Conservation (phyloP, 73 alveolate genomes). For the Stentor roeselii region DNA sequence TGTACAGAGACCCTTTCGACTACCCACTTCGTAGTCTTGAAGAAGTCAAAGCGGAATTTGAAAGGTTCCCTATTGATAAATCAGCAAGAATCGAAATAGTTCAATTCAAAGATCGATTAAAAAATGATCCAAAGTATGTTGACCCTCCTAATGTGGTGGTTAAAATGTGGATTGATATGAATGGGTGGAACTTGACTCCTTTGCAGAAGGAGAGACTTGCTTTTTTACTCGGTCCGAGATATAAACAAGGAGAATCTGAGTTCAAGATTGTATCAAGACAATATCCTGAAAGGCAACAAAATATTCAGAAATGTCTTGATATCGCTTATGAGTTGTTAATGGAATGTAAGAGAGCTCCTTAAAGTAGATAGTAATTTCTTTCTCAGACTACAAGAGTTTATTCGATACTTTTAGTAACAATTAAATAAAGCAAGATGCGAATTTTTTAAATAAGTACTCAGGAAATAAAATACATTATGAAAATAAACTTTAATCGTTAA, state of each 20-base stretch:
- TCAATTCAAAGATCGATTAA: slow-evolving; percentile 25
- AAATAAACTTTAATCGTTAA: too few species aligned
- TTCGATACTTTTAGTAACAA: too few species aligned
- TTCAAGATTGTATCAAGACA: slow-evolving; percentile 31
- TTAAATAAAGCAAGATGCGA: too few species aligned
- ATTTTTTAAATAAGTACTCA: too few species aligned
- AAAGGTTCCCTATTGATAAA: slow-evolving; percentile 26
- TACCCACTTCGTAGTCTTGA: slow-evolving; percentile 41
- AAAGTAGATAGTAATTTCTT: not conserved
- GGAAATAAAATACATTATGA: too few species aligned
- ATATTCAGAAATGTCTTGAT: slow-evolving; percentile 40
- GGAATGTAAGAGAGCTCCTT: slow-evolving; percentile 50
- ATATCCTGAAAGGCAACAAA: slow-evolving; percentile 18
- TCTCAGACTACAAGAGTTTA: too few species aligned
- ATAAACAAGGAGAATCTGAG: slow-evolving; percentile 25
- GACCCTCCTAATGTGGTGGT: slow-evolving; percentile 31
- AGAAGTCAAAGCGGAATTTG: slow-evolving; percentile 33
- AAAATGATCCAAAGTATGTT: not conserved
- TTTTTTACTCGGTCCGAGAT: slow-evolving; percentile 52
- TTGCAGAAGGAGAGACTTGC: slow-evolving; percentile 38
- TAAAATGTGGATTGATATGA: slow-evolving; percentile 29
- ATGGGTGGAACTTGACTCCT: slow-evolving; percentile 33
- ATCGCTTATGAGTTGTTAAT: slow-evolving; percentile 36
- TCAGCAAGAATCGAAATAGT: slow-evolving; percentile 23
- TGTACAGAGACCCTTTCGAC: slow-evolving; percentile 52